Conservation (phyloP, 2,329 filamentous ascomycete genomes). For the Tolypocladium tundrense region DNA sequence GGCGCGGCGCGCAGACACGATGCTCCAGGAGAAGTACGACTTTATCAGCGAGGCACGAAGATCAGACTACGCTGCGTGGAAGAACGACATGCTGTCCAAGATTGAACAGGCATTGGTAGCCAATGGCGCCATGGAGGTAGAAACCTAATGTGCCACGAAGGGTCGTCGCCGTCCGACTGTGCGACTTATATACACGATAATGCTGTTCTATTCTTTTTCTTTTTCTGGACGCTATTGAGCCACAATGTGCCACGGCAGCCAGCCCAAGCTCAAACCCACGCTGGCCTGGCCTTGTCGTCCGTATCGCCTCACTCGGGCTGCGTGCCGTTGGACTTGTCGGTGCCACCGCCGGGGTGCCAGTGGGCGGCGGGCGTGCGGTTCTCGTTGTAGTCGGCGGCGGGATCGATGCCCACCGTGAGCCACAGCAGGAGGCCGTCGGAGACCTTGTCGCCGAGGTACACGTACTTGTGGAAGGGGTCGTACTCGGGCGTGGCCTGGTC, state of each 20-base stretch:
- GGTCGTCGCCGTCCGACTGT: neutral
- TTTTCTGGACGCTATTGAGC: neutral
- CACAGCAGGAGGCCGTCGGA: conserved; percentile 42
- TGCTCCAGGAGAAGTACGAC: conserved; percentile 68
- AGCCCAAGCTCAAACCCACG: neutral
- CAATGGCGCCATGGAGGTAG: conserved; percentile 23
- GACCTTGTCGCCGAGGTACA: conserved; percentile 41
- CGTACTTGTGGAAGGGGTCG: conserved; percentile 49
- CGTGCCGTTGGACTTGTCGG: neutral
- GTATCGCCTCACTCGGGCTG: neutral
- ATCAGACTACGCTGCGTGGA: conserved; percentile 55
- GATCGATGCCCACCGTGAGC: conserved; percentile 41
- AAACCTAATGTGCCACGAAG: conserved; percentile 10
- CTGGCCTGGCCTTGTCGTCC: neutral
- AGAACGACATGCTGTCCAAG: conserved; percentile 44
- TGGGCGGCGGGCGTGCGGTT: conserved; percentile 1
- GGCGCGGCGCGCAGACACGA: conserved; percentile 48
- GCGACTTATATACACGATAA: neutral
- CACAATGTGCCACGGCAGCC: neutral
- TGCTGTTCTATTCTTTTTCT: neutral
- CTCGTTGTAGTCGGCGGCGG: conserved; percentile 2
- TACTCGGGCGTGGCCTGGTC: conserved; percentile 35
- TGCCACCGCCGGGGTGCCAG: conserved; percentile 2
- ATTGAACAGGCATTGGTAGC: conserved; percentile 34
- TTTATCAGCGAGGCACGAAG: conserved; percentile 55